Evolutionary conservation across 192 early-diverging fungal genomes (phyloP), one percentile per base, ranked within the genome.

Genomic region (Pilaira anomala): DNA sequence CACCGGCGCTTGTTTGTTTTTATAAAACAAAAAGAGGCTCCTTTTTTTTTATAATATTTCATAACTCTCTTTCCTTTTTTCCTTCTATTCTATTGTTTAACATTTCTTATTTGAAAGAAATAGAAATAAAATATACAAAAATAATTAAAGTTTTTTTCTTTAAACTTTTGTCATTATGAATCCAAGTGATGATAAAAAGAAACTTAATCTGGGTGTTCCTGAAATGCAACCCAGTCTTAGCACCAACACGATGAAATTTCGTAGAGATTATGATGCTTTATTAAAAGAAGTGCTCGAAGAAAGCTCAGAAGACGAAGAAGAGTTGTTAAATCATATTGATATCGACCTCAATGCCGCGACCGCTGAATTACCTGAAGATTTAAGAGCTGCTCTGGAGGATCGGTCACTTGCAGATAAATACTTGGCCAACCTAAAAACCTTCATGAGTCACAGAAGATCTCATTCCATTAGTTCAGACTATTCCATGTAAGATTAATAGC

Each of bases 221-320:
- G 44, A 46, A 46, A 65, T 66, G 64, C 25, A 56, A 26, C 21
- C 39, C 24, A 72, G 69, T 21, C 29, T 44, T 21, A 74, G 72
- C 25, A 74, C 55, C 19, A 62, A 53, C 29, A 57, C 65, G 7
- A 22, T 61, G 26, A 55, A 50, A 56, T 75, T 75, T 58, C 67
- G 68, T 28, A 58, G 39, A 26, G 69, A 75, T 49, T 82, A 82
- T 69, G 80, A 82, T 55, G 71, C 71, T 39, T 69, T 82, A 40
- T 61, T 82, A 36, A 79, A 77, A 71, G 78, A 82, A 67, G 78
- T 82, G 16, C 55, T 82, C 52, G 77, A 79, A 73, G 72, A 78
- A 55, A 67, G 70, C 36, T 75, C 73, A 57, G 76, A 76, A 59
- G 75, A 78, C 60, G 80, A 78, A 56, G 74, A 76, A 59, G 69